Conservation (phyloP, 139 green algal genomes). For the Tetraselmis striata region DNA sequence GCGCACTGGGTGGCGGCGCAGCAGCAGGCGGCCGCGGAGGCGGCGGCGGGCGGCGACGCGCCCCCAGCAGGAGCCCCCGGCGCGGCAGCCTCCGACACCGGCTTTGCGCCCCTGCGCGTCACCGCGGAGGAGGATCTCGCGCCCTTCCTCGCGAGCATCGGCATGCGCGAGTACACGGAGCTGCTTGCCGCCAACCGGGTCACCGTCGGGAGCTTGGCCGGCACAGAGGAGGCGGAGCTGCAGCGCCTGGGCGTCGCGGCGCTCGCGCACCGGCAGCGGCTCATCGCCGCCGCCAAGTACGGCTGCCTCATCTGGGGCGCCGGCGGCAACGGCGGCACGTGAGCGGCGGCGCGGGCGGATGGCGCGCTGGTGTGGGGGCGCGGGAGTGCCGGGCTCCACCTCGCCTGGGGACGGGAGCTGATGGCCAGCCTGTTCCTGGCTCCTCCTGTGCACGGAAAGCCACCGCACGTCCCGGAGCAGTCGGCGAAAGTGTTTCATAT, state of each 20-base stretch:
- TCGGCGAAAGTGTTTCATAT: too few species aligned
- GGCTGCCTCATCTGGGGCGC: neutral
- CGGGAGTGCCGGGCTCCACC: too few species aligned
- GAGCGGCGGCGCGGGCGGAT: too few species aligned
- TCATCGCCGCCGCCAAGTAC: neutral
- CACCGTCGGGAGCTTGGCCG: neutral
- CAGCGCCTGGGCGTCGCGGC: neutral
- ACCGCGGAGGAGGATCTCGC: neutral
- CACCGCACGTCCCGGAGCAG: too few species aligned
- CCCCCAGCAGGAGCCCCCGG: too few species aligned
- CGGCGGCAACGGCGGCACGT: neutral
- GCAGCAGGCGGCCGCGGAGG: neutral
- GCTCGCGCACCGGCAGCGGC: neutral
- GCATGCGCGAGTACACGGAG: neutral
- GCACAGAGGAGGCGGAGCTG: neutral
- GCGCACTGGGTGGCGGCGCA: neutral
- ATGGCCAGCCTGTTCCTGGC: too few species aligned
- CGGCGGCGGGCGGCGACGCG: too few species aligned
- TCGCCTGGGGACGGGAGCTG: too few species aligned
- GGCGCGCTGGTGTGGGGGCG: too few species aligned
- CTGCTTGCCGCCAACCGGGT: neutral
- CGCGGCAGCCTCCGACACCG: too few species aligned
- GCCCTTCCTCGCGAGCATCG: neutral
- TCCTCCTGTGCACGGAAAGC: too few species aligned
- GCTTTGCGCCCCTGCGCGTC: too few species aligned